phyloP scores from a whole-genome alignment of 257 asterid genomes.

The Primulina huaijiensis region DNA sequence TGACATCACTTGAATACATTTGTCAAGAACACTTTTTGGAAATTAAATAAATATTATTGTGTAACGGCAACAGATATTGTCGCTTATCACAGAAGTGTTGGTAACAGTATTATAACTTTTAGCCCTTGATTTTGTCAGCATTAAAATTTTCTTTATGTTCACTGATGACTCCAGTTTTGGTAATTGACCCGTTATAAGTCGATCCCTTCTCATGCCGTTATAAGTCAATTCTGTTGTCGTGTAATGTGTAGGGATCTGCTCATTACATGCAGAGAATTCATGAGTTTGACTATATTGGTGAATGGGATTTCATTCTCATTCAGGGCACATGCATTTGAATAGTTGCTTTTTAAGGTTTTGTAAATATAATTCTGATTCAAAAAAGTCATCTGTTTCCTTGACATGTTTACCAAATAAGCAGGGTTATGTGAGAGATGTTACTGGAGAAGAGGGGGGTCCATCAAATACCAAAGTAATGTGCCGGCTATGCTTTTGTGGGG shows the following conservation, averaged over 20 bases:
- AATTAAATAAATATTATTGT: conserved; percentile 2
- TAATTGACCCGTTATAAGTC: background rate
- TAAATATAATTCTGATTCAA: background rate
- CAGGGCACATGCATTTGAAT: background rate
- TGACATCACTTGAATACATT: background rate
- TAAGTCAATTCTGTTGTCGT: background rate
- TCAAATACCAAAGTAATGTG: conserved; percentile 77
- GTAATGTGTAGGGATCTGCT: conserved; percentile 11
- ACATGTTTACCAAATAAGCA: conserved; percentile 29
- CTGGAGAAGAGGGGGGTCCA: conserved; percentile 67
- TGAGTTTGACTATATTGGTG: background rate
- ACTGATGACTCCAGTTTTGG: background rate
- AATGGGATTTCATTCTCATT: background rate
- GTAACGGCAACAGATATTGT: background rate
- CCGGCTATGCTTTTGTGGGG: conserved; percentile 85
- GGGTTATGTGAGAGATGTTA: conserved; percentile 51
- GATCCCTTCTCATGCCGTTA: background rate
- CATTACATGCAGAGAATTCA: background rate
- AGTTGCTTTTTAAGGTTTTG: background rate
- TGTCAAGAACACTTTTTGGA: background rate
- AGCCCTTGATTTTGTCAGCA: background rate
- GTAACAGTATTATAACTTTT: background rate
- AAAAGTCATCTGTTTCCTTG: conserved; percentile 14
- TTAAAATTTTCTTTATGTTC: background rate
- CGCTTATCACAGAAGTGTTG: background rate